A percentile compares a stretch with the other conserved stretches of the same genome.
These are phyloP conservation scores for Trypanosoma theileri DNA, from an alignment of 208 protist species.

Conservation along the genomic window DNA sequence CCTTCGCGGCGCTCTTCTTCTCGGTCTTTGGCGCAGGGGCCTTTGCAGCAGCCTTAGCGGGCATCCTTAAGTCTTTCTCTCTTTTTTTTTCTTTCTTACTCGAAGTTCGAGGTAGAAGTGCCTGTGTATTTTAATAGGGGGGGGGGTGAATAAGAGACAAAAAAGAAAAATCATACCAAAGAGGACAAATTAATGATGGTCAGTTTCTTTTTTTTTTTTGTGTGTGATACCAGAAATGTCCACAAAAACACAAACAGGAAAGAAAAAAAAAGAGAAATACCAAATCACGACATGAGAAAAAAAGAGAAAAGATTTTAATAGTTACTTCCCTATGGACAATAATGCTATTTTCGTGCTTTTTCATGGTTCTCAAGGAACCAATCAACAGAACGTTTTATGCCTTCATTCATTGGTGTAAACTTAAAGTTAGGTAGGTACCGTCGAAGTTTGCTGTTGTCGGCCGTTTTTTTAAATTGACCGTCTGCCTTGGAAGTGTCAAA, in stretches of 20 bases:
- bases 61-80: slow-evolving; percentile 41
- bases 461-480: slow-evolving; percentile 94
- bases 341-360: slow-evolving; percentile 55
- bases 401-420: slow-evolving; percentile 90
- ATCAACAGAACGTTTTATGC: slow-evolving; percentile 62
- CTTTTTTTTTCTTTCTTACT: slow-evolving; percentile 79
- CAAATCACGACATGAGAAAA: not conserved
- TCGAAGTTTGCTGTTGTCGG: slow-evolving; percentile 86
- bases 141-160: too few species aligned
- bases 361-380: slow-evolving; percentile 93
- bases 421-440: slow-evolving; percentile 73
- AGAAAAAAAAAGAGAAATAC: too few species aligned
- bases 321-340: not conserved
- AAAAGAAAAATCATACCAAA: too few species aligned
- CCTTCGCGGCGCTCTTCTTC: slow-evolving; percentile 49
- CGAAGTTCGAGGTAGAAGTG: slow-evolving; percentile 67
- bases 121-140: too few species aligned
- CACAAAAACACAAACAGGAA: too few species aligned
- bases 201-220: too few species aligned
- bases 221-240: too few species aligned
- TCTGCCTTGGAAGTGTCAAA: slow-evolving; percentile 93
- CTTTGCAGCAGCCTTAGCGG: slow-evolving; percentile 46
- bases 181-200: too few species aligned
- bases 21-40: slow-evolving; percentile 43
- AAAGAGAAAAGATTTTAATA: not conserved